These are phyloP conservation scores for Fusarium camptoceras DNA, from an alignment of 2,329 filamentous ascomycete genomes.

Conservation along the genomic window DNA sequence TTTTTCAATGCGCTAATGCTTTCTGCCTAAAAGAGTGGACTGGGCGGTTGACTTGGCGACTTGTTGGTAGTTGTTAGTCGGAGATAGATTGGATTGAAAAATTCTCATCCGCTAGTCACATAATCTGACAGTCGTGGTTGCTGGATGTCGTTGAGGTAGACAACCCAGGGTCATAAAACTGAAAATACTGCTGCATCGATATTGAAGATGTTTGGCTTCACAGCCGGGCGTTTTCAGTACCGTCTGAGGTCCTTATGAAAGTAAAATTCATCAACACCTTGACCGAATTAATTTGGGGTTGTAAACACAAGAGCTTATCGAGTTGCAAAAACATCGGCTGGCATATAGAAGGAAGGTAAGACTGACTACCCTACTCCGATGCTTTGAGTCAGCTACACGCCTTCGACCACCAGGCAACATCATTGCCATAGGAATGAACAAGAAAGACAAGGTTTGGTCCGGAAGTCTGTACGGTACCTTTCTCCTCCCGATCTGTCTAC, in stretches of 20 bases:
- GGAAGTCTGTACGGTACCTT: neutral
- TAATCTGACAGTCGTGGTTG: too few species aligned
- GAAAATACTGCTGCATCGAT: neutral
- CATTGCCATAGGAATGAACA: too few species aligned
- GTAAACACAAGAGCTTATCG: fast-evolving
- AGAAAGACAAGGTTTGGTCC: fast-evolving
- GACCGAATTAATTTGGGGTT: neutral
- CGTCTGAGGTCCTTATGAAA: neutral
- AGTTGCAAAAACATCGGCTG: neutral
- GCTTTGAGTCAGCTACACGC: neutral
- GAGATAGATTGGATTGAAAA: neutral
- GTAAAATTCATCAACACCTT: neutral
- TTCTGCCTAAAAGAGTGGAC: neutral
- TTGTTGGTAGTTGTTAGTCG: neutral
- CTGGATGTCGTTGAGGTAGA: neutral
- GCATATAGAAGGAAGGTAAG: too few species aligned
- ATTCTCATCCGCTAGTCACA: too few species aligned
- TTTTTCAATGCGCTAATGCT: neutral
- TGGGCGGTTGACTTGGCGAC: neutral
- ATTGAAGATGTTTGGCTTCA: fast-evolving
- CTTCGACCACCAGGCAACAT: neutral
- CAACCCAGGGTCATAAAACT: neutral
- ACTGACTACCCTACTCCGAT: too few species aligned
- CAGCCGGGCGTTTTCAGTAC: neutral
- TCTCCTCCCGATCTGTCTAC: neutral